A percentile compares a stretch with the other conserved stretches of the same genome.
phyloP scores from a whole-genome alignment of 148 eudicot genomes.

The Heliosperma pusillum region DNA sequence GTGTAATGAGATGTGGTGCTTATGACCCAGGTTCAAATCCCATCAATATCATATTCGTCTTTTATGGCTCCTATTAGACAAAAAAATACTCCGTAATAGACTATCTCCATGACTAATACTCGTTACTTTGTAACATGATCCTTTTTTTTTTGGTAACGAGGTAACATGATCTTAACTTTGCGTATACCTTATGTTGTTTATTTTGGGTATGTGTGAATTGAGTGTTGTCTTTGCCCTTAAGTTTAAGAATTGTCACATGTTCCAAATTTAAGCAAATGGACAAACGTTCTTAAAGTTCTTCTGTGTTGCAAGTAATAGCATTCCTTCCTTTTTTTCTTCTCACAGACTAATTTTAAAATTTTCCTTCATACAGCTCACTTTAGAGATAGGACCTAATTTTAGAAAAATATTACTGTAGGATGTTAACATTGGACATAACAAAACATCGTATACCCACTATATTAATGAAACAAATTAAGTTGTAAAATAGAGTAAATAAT shows the following conservation, averaged over 20 bases:
- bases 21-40: too few species aligned
- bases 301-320: neutral
- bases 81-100: too few species aligned
- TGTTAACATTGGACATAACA: too few species aligned
- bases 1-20: too few species aligned
- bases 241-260: conserved; percentile 1
- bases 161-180: neutral
- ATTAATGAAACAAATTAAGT: too few species aligned
- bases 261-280: neutral
- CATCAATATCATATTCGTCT: too few species aligned
- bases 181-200: neutral
- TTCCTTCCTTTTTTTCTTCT: neutral
- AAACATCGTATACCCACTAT: too few species aligned
- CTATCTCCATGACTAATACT: too few species aligned
- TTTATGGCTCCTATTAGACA: too few species aligned
- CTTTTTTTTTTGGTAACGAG: too few species aligned
- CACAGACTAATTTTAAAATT: neutral
- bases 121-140: too few species aligned
- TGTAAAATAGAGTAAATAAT: neutral
- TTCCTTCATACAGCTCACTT: neutral
- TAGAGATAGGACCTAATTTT: neutral
- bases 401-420: neutral
- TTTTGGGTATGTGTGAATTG: neutral
- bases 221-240: conserved; percentile 1
- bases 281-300: conserved; percentile 1